Percentiles rank a stretch among this genome's conserved stretches.
Evolutionary conservation across 225 moss, liverwort and hornwort genomes (phyloP).

Genomic region (Marchantia paleacea): DNA sequence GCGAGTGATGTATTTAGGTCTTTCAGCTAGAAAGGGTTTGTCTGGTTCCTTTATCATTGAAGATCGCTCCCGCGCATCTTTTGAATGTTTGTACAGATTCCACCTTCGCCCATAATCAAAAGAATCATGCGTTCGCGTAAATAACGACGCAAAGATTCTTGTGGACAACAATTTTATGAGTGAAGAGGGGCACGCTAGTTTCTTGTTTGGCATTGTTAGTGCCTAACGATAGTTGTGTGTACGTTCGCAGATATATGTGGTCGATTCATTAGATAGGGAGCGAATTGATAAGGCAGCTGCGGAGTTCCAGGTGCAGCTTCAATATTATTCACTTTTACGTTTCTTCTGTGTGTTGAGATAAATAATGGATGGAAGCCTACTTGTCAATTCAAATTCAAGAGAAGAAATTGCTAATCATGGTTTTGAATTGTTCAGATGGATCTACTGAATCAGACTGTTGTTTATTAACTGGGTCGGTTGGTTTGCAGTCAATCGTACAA

Average conservation of each 20-base stretch:
- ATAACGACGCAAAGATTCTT: too few species aligned
- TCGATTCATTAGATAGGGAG: slow-evolving; percentile 82
- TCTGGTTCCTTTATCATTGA: too few species aligned
- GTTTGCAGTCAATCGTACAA: slow-evolving; percentile 63
- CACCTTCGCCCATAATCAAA: too few species aligned
- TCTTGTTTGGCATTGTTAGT: too few species aligned
- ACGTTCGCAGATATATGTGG: slow-evolving; percentile 76
- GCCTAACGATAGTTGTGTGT: too few species aligned
- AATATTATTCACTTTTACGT: neutral
- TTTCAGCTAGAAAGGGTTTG: too few species aligned
- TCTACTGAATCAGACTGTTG: neutral
- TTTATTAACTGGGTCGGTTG: neutral
- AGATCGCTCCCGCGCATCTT: too few species aligned
- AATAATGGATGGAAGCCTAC: neutral
- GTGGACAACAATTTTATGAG: too few species aligned
- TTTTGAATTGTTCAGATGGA: neutral
- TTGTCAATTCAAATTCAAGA: neutral
- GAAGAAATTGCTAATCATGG: neutral
- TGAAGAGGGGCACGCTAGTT: too few species aligned
- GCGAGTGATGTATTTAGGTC: too few species aligned
- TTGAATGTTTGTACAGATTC: too few species aligned
- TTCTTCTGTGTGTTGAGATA: neutral
- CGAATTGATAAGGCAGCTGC: slow-evolving; percentile 68
- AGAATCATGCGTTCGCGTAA: too few species aligned
- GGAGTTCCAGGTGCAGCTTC: slow-evolving; percentile 70